Conservation (phyloP, 2,329 filamentous ascomycete species). For the Ophiostoma angusticollis region DNA sequence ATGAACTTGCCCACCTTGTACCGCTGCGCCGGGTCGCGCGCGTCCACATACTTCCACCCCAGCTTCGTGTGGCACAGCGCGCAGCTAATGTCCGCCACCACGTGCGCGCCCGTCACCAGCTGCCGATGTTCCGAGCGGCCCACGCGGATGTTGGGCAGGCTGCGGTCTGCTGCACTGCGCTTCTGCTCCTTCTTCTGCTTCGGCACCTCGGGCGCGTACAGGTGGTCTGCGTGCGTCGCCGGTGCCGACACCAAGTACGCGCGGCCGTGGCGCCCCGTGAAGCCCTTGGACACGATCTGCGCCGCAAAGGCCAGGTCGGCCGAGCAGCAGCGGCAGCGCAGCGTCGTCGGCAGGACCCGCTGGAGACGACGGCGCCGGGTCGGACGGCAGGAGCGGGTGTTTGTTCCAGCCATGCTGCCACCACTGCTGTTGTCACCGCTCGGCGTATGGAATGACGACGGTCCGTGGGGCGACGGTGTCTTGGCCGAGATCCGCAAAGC, state of each 20-base stretch:
- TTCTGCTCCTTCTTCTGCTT: background rate
- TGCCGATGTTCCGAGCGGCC: constrained; percentile 42
- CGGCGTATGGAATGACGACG: too few species aligned
- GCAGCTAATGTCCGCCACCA: constrained; percentile 52
- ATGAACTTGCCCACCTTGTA: constrained; percentile 62
- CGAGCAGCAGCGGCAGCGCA: constrained; percentile 46
- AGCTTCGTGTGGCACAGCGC: constrained; percentile 40
- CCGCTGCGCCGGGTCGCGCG: constrained; percentile 43
- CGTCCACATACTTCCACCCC: constrained; percentile 58
- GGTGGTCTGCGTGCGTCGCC: constrained; percentile 6
- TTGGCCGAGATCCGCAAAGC: too few species aligned
- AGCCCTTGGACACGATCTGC: constrained; percentile 53
- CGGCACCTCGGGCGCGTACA: constrained; percentile 8
- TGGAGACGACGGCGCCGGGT: constrained; percentile 21
- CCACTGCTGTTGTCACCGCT: too few species aligned
- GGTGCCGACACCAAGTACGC: constrained; percentile 43
- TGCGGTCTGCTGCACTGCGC: background rate
- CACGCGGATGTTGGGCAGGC: constrained; percentile 41
- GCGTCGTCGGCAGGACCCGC: constrained; percentile 37
- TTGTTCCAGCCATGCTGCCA: too few species aligned
- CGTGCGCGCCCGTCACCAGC: constrained; percentile 49
- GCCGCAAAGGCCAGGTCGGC: constrained; percentile 47
- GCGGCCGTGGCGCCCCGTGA: constrained; percentile 52
- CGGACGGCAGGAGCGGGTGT: background rate
- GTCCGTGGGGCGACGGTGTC: too few species aligned